Evolutionary conservation across 306 rosid species (phyloP).

Genomic region (Macrotyloma uniflorum): DNA sequence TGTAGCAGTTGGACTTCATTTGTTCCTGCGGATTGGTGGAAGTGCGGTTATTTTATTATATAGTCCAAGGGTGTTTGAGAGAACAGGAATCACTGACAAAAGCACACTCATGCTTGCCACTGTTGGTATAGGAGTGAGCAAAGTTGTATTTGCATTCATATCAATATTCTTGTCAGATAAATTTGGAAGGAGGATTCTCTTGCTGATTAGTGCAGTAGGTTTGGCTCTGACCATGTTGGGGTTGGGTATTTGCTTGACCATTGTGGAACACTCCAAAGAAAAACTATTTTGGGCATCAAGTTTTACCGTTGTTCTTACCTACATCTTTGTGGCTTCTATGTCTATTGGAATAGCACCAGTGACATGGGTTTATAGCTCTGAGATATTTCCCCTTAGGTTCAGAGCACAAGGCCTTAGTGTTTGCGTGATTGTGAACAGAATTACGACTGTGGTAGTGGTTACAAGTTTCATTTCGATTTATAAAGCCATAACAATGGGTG

Average conservation of each 20-base stretch:
- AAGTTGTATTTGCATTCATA: constrained; percentile 38
- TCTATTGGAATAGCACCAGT: constrained; percentile 65
- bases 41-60: constrained; percentile 55
- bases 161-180: constrained; percentile 46
- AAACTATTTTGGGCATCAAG: constrained; percentile 46
- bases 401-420: constrained; percentile 65
- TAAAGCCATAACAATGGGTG: constrained; percentile 61
- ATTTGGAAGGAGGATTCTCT: constrained; percentile 39
- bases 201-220: constrained; percentile 54
- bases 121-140: constrained; percentile 58
- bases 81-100: constrained; percentile 57
- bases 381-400: constrained; percentile 60
- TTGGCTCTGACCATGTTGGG: constrained; percentile 32
- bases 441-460: constrained; percentile 45
- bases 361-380: constrained; percentile 74
- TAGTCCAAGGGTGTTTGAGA: constrained; percentile 66
- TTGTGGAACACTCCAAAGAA: constrained; percentile 47
- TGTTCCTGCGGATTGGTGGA: constrained; percentile 54
- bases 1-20: constrained; percentile 59
- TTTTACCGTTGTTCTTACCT: constrained; percentile 43
- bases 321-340: constrained; percentile 50
- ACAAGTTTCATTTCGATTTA: constrained; percentile 57
- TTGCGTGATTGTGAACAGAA: constrained; percentile 64
- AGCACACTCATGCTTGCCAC: constrained; percentile 57
- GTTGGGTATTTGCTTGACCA: constrained; percentile 54